Conservation (phyloP, 306 rosid species). For the Boehmeria nivea region DNA sequence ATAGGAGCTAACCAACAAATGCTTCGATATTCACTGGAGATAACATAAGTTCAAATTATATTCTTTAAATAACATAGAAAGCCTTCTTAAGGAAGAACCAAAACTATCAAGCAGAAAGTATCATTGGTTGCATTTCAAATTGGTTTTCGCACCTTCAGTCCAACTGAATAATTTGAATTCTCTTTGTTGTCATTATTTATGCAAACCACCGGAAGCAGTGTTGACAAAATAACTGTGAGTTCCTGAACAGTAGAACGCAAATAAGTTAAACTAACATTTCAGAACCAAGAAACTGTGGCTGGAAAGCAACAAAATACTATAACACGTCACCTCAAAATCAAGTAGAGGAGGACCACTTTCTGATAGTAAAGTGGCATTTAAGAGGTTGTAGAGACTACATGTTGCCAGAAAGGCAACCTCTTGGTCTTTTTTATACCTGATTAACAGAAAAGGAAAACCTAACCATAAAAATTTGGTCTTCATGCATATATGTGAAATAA, state of each 20-base stretch:
- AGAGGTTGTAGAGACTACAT: conserved; percentile 78
- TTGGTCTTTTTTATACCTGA: conserved; percentile 85
- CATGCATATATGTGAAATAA: conserved; percentile 15
- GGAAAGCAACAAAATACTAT: conserved; percentile 14
- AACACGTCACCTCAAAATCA: conserved; percentile 82
- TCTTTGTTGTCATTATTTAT: conserved; percentile 70
- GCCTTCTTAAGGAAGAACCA: no score
- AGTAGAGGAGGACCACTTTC: conserved; percentile 96
- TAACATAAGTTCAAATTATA: no score
- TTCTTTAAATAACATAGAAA: no score
- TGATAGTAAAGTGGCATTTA: conserved; percentile 67
- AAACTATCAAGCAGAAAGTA: conserved; percentile 17
- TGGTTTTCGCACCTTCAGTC: conserved; percentile 57
- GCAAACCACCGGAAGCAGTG: conserved; percentile 77
- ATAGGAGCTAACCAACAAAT: no score
- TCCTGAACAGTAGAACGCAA: conserved; percentile 55
- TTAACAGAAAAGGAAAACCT: conserved; percentile 19
- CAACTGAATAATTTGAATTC: conserved; percentile 67
- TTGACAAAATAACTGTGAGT: conserved; percentile 56
- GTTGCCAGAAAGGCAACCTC: conserved; percentile 78
- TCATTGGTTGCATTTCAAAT: conserved; percentile 15
- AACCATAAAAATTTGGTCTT: neutral
- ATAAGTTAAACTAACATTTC: neutral
- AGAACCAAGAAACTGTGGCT: neutral
- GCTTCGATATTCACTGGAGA: no score